These are phyloP conservation scores for Flaveria linearis DNA, from an alignment of 129 eudicot species.

Conservation along the genomic window DNA sequence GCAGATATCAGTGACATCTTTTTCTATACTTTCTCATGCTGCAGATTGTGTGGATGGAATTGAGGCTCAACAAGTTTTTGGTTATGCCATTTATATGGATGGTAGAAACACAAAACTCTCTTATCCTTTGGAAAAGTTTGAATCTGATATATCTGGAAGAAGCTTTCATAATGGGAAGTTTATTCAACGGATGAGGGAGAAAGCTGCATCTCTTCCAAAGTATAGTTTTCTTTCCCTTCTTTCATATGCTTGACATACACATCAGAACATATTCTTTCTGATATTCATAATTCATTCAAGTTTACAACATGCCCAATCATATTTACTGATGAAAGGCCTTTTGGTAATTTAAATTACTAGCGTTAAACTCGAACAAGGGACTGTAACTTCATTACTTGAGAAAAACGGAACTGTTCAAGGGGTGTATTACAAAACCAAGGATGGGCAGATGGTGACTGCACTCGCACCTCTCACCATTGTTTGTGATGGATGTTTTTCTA, in stretches of 20 bases:
- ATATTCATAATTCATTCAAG: too few relatives aligned
- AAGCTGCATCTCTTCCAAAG: constrained; percentile 58
- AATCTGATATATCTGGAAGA: constrained; percentile 46
- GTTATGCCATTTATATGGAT: constrained; percentile 58
- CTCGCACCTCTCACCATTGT: constrained; percentile 26
- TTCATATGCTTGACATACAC: background rate
- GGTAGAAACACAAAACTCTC: constrained; percentile 52
- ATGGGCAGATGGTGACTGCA: constrained; percentile 25
- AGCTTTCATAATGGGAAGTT: constrained; percentile 58
- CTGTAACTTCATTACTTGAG: constrained; percentile 40
- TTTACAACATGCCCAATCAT: background rate
- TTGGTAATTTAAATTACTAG: background rate
- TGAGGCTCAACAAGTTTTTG: constrained; percentile 56
- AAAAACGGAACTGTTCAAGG: constrained; percentile 30
- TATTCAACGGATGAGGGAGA: constrained; percentile 51
- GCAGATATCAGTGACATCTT: background rate
- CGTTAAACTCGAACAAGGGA: constrained; percentile 43
- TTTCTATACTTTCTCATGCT: background rate
- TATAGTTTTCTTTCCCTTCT: constrained; percentile 24
- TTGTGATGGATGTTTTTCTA: constrained; percentile 22
- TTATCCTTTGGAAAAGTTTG: constrained; percentile 52
- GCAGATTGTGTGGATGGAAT: constrained; percentile 57
- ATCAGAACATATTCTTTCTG: background rate
- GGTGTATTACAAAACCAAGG: constrained; percentile 36
- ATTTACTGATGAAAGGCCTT: background rate